These are phyloP conservation scores for Nyctanthes arbortristis DNA, from an alignment of 257 asterid species.

Conservation along the genomic window DNA sequence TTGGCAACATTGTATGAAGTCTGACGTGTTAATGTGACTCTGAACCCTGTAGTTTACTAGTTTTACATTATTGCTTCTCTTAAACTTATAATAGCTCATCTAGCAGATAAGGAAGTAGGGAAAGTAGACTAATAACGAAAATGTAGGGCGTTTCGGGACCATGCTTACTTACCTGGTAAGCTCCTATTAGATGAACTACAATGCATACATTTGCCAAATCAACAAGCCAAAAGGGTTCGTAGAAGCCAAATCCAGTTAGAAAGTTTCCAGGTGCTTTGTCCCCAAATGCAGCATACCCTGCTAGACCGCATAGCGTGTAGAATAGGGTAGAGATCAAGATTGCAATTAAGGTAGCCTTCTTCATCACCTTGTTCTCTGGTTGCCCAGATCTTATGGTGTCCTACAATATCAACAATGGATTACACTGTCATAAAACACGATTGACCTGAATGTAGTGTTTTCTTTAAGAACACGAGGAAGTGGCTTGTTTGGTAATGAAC, in stretches of 20 bases:
- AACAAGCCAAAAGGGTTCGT: conserved; percentile 71
- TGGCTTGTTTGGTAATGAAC: neutral
- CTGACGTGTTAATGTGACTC: too few species aligned
- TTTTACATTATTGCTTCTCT: too few species aligned
- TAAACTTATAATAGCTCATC: too few species aligned
- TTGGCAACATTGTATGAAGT: neutral
- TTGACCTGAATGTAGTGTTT: neutral
- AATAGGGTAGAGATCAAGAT: conserved; percentile 45
- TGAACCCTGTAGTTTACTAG: too few species aligned
- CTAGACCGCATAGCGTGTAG: conserved; percentile 56
- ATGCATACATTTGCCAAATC: conserved; percentile 60
- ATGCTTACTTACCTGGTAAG: conserved; percentile 56
- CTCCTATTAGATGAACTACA: conserved; percentile 65
- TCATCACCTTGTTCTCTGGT: conserved; percentile 60
- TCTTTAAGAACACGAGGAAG: neutral
- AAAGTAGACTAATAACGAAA: neutral
- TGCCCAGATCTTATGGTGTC: conserved; percentile 57
- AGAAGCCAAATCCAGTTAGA: conserved; percentile 77
- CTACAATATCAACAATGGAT: conserved; percentile 26
- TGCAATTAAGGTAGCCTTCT: conserved; percentile 41
- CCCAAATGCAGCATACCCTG: conserved; percentile 80
- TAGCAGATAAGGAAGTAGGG: too few species aligned
- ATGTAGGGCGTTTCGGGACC: neutral
- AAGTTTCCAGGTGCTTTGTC: conserved; percentile 75
- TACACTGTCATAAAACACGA: neutral